phyloP scores from a whole-genome alignment of 2,329 filamentous ascomycete genomes.

The Trichoderma afroharzianum region DNA sequence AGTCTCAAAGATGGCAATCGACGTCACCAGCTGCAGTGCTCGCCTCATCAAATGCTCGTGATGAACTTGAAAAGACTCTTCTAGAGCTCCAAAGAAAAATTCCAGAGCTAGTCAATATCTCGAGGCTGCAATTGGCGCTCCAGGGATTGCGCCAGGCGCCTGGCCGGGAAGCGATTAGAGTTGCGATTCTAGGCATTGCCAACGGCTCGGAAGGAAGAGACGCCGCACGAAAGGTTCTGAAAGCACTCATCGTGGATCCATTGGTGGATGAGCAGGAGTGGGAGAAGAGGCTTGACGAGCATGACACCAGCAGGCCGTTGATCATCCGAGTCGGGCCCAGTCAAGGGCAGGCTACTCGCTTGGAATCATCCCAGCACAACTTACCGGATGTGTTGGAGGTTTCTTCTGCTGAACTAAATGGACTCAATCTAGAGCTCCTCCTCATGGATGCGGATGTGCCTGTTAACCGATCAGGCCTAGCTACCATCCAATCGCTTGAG shows the following conservation, averaged over 20 bases:
- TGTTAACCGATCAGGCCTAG: constrained; percentile 29
- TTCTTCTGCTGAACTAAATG: constrained; percentile 59
- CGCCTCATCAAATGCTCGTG: constrained; percentile 35
- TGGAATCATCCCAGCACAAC: constrained; percentile 30
- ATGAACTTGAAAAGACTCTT: constrained; percentile 58
- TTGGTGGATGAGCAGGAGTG: constrained; percentile 59
- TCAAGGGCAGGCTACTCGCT: constrained; percentile 27
- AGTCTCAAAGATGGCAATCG: constrained; percentile 30
- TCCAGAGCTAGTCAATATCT: constrained; percentile 61
- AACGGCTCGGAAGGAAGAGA: constrained; percentile 36
- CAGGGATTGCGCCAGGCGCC: constrained; percentile 56
- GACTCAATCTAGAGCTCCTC: constrained; percentile 62
- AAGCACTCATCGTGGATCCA: constrained; percentile 68
- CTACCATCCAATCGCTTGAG: constrained; percentile 43
- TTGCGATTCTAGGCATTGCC: constrained; percentile 53
- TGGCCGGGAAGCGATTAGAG: constrained; percentile 55
- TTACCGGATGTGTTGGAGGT: constrained; percentile 58
- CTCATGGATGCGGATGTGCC: constrained; percentile 49
- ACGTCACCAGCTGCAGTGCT: constrained; percentile 24
- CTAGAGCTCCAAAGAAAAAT: constrained; percentile 58
- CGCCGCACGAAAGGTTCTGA: constrained; percentile 62
- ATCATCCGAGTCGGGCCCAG: constrained; percentile 53
- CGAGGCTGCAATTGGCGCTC: constrained; percentile 67
- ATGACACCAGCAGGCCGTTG: constrained; percentile 53
- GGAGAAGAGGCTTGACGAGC: constrained; percentile 59